Evolutionary conservation across 2,329 filamentous ascomycete species (phyloP), one percentile per base, ranked within the genome.

Genomic region (Alternaria ethzedia): DNA sequence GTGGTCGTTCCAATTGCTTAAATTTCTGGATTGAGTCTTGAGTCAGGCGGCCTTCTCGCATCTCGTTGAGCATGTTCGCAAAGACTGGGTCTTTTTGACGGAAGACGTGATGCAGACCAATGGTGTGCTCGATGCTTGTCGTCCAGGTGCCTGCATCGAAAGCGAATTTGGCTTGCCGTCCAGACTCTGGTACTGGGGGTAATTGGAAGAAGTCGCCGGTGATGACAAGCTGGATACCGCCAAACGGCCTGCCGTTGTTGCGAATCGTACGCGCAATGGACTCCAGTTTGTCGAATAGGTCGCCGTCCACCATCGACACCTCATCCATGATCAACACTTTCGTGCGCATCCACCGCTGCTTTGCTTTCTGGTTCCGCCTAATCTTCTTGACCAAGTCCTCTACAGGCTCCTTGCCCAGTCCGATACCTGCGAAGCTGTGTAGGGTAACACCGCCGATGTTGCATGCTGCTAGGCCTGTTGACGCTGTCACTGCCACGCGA

Each of bases 171-270:
- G 90, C 88, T 25, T 90, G 86, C 56, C 89, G 88, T 45, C 87
- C 88, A 44, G 84, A 84, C 36, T 97, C 94, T 2, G 95, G 94
- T 1, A 99, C 96, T 1, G 96, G 96, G 1, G 96, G 96, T 4
- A 99, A 83, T 78, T 99, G 96, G 80, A 99, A 99, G 81, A 99
- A 99, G 75, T 99, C 96, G 4, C 96, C 96, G 0, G 96, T 99
- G 63, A 99, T 92, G 60, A 99, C 88, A 28, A 99, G 86, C 71
- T 99, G 96, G 49, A 99, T 98, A 6, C 96, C 96, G 58, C 96
- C 96, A 84, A 97, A 99, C 0, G 96, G 92, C 10, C 93, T 88
- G 10, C 93, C 94, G 71, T 97, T 97, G 76, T 96, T 97, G 57
- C 94, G 89, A 65, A 99, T 89, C 4, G 86, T 88, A 59, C 95